A percentile compares a stretch with the other conserved stretches of the same genome.
Conservation (phyloP, 306 rosid species). For the Citrullus amarus region DNA sequence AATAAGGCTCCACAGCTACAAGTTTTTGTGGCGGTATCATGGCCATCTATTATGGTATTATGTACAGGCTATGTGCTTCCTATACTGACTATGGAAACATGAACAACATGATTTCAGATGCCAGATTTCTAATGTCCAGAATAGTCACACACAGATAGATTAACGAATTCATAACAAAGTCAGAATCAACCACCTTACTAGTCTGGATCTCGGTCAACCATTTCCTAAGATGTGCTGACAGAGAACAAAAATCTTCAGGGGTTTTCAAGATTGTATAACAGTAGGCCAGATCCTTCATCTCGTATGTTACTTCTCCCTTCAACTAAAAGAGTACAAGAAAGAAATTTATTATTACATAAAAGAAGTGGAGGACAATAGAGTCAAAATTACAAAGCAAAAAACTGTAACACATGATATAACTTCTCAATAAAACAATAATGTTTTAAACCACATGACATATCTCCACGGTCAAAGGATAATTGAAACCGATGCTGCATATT, state of each 20-base stretch:
- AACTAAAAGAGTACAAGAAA: constrained; percentile 29
- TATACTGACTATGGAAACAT: not conserved
- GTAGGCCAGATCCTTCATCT: constrained; percentile 75
- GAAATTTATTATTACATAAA: constrained; percentile 5
- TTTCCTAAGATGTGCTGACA: constrained; percentile 58
- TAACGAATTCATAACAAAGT: not conserved
- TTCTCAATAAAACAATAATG: not conserved
- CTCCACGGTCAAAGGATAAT: not conserved
- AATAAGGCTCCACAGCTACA: not conserved
- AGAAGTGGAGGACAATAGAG: not conserved
- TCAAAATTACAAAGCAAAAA: not conserved
- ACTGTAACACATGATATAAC: not conserved
- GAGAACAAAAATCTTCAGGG: constrained; percentile 54
- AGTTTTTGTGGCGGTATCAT: not conserved
- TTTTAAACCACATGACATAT: not conserved
- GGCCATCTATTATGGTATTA: not conserved
- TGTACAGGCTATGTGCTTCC: not conserved
- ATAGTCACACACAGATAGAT: not conserved
- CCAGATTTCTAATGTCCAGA: not conserved
- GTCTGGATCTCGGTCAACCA: constrained; percentile 82
- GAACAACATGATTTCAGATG: not conserved
- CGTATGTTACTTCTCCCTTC: constrained; percentile 80
- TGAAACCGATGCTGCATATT: not conserved
- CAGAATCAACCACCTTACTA: constrained; percentile 47
- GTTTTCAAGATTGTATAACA: constrained; percentile 49